Base-by-base conservation (phyloP, 257 asterid species). In the Solanum tacnaense region DNA sequence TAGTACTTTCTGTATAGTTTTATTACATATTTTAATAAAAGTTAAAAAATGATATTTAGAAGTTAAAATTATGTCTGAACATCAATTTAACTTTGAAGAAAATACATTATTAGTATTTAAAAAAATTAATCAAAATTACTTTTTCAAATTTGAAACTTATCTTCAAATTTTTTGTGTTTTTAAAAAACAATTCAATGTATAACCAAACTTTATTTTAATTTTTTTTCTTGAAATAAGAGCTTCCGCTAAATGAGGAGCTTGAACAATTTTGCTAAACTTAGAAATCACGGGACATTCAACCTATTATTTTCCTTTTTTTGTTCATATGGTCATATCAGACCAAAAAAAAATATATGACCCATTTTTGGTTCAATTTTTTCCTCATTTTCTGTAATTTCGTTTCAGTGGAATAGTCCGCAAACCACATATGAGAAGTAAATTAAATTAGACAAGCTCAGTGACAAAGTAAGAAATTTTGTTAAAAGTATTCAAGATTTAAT, bases 231-330 rank as follows among this genome's bases (percentile, higher is more conserved):
- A 62, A 78, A 68, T 49, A 85, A 60, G 88, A 72, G 65, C 85
- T 86, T 72, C 87, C 93, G 89, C 88, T 90, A 71, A 89, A 89
- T 87, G 75, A 49, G 90, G 92, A 88, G 39, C 38, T 25, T 15
- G 2, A 76, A 76, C 23, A 39, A n/a, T 41, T 78, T 41, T 78
- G 84, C 84, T n/a, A 41, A 78, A 78, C 34, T 41, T 27, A 25
- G 38, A 20, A 78, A 41, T 78, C 16, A 7, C 25, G 16, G 25
- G 15, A 78, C 36, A 1, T 78, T 16, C n/a, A 41, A 41, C 18
- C 29, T 62, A 36, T 44, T 38, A 38, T 35, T 65, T 44, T 44
- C 74, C 2, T 60, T 67, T 27, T 41, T 36, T 83, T 58, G 36
- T 39, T 58, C 70, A 38, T 71, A 27, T 25, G 34, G 84, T 13